A percentile compares a stretch with the other conserved stretches of the same genome.
Conservation (phyloP, 2,329 filamentous ascomycete genomes). For the Botryotinia convoluta region DNA sequence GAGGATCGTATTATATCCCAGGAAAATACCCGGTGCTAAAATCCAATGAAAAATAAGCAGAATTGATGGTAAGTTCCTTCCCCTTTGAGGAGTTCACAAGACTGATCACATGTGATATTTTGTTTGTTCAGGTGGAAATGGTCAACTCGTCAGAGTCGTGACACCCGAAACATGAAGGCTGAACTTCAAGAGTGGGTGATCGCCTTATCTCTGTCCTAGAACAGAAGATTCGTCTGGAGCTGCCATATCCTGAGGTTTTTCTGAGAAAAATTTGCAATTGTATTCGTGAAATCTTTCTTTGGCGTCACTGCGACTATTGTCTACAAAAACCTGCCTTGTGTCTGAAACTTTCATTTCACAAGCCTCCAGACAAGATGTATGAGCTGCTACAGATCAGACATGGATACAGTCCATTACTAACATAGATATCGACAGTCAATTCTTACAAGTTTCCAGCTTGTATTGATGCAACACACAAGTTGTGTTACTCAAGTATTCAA, state of each 20-base stretch:
- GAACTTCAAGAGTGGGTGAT: neutral
- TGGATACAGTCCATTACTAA: neutral
- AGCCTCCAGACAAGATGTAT: too few relatives aligned
- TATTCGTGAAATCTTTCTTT: too few relatives aligned
- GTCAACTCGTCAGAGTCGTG: neutral
- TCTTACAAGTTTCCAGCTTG: too few relatives aligned
- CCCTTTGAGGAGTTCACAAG: too few relatives aligned
- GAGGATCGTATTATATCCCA: fast-evolving
- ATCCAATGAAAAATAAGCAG: fast-evolving
- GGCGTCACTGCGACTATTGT: neutral
- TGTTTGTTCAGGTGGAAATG: too few relatives aligned
- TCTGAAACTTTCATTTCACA: neutral
- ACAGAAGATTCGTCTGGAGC: too few relatives aligned
- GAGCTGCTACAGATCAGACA: neutral
- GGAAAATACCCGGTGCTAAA: neutral
- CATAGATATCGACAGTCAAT: neutral
- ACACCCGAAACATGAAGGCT: neutral
- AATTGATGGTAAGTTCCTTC: too few relatives aligned
- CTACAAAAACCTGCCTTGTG: neutral
- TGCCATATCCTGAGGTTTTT: too few relatives aligned
- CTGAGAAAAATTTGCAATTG: too few relatives aligned
- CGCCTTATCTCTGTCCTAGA: too few relatives aligned
- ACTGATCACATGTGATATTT: neutral
- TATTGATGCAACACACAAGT: neutral
- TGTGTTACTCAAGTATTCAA: too few relatives aligned